Conservation (phyloP, 2,329 filamentous ascomycete genomes). For the Nannizziopsis barbatae region DNA sequence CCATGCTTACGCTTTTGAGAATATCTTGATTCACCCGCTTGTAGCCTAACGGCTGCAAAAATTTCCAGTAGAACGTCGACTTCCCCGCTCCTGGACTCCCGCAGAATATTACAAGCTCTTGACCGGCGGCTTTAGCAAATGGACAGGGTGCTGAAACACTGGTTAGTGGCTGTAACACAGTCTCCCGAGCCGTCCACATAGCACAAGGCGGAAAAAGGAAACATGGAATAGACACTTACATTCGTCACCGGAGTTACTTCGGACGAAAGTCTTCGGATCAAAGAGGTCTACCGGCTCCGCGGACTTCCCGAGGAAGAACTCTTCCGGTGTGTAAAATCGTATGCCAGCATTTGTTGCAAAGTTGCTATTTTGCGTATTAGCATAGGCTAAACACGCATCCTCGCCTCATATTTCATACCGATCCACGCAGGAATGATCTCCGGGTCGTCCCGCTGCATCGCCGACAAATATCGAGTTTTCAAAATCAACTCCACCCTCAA, state of each 20-base stretch:
- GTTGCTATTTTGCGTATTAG: conserved; percentile 44
- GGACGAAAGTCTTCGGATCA: conserved; percentile 52
- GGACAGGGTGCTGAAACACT: conserved; percentile 16
- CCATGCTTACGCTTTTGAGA: conserved; percentile 55
- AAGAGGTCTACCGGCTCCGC: conserved; percentile 61
- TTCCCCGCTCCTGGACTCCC: conserved; percentile 86
- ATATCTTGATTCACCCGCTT: conserved; percentile 81
- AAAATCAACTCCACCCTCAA: conserved; percentile 49
- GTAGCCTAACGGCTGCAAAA: conserved; percentile 68
- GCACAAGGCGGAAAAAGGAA: neutral
- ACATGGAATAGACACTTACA: conserved; percentile 22
- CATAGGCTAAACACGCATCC: conserved; percentile 8
- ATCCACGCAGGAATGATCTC: conserved; percentile 52
- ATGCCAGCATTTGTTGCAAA: conserved; percentile 79
- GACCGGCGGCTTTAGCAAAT: conserved; percentile 50
- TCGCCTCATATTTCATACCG: conserved; percentile 30
- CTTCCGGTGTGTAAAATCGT: conserved; percentile 73
- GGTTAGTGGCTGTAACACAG: conserved; percentile 4
- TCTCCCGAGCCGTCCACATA: neutral
- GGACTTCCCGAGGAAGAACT: conserved; percentile 66
- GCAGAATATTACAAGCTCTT: conserved; percentile 74
- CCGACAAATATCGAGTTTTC: conserved; percentile 72
- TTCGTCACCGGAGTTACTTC: conserved; percentile 22
- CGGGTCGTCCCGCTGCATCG: conserved; percentile 56
- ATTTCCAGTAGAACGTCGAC: conserved; percentile 75